phyloP scores from a whole-genome alignment of 2,329 filamentous ascomycete genomes.

The Fusarium torulosum region DNA sequence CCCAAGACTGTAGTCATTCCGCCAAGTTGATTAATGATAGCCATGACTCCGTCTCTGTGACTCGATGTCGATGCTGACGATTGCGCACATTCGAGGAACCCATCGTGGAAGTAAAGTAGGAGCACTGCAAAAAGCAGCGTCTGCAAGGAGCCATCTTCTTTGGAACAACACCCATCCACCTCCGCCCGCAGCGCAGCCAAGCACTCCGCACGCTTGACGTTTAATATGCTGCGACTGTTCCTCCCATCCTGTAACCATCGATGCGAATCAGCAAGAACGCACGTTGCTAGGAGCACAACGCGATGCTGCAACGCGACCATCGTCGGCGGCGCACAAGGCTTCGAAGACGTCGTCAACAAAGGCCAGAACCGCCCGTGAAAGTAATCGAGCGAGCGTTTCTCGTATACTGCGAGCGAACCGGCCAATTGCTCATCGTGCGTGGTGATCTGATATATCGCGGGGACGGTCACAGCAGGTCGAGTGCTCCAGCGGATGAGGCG shows the following conservation, averaged over 20 bases:
- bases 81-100: conserved; percentile 52
- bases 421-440: conserved; percentile 46
- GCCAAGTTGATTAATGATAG: conserved; percentile 52
- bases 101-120: conserved; percentile 58
- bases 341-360: conserved; percentile 46
- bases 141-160: conserved; percentile 50
- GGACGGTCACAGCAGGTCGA: conserved; percentile 49
- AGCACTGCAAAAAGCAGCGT: conserved; percentile 56
- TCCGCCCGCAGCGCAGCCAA: conserved; percentile 51
- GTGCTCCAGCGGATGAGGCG: conserved; percentile 59
- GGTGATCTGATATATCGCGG: conserved; percentile 48
- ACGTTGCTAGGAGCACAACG: conserved; percentile 51
- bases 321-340: conserved; percentile 50
- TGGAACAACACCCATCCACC: conserved; percentile 51
- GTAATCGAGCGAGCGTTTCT: conserved; percentile 51
- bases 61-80: conserved; percentile 52
- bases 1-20: conserved; percentile 46
- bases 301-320: conserved; percentile 51
- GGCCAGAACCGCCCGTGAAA: conserved; percentile 54
- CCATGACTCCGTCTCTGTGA: conserved; percentile 54
- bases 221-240: conserved; percentile 45
- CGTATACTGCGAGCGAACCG: conserved; percentile 46
- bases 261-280: conserved; percentile 52
- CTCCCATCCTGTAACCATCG: conserved; percentile 50
- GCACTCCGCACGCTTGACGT: conserved; percentile 49